Conservation (phyloP, 345 rosid species). For the Citrus australasica region DNA sequence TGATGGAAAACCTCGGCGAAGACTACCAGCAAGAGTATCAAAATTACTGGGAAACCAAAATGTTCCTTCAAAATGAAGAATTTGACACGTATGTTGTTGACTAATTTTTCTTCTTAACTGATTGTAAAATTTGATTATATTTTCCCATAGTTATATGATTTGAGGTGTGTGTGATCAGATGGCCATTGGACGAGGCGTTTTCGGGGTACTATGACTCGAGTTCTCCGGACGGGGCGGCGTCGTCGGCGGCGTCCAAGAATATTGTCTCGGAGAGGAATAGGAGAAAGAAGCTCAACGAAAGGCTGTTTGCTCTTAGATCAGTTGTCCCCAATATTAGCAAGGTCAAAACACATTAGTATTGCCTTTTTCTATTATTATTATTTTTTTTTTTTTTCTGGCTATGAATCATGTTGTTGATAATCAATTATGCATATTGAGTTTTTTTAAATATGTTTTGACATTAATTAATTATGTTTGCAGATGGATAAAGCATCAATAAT, state of each 20-base stretch:
- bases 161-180: slow-evolving; percentile 24
- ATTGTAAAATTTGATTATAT: no score
- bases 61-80: slow-evolving; percentile 28
- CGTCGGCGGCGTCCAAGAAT: slow-evolving; percentile 80
- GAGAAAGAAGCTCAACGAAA: slow-evolving; percentile 84
- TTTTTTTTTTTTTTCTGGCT: not conserved
- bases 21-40: slow-evolving; percentile 25
- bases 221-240: slow-evolving; percentile 85
- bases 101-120: not conserved
- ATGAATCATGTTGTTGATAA: not conserved
- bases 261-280: slow-evolving; percentile 87
- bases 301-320: slow-evolving; percentile 83
- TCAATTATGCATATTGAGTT: not conserved
- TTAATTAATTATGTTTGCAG: slow-evolving; percentile 24
- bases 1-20: slow-evolving; percentile 14
- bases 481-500: slow-evolving; percentile 99
- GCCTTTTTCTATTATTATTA: not conserved
- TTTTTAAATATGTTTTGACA: not conserved
- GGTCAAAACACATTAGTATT: slow-evolving; percentile 26
- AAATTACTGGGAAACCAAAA: slow-evolving; percentile 28
- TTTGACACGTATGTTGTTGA: slow-evolving; percentile 8
- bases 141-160: no score
- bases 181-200: slow-evolving; percentile 51
- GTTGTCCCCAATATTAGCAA: slow-evolving; percentile 95
- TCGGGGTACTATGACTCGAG: slow-evolving; percentile 84